Evolutionary conservation across 1,139 yeast genomes (phyloP).

Genomic region (Blastobotrys serpentis): DNA sequence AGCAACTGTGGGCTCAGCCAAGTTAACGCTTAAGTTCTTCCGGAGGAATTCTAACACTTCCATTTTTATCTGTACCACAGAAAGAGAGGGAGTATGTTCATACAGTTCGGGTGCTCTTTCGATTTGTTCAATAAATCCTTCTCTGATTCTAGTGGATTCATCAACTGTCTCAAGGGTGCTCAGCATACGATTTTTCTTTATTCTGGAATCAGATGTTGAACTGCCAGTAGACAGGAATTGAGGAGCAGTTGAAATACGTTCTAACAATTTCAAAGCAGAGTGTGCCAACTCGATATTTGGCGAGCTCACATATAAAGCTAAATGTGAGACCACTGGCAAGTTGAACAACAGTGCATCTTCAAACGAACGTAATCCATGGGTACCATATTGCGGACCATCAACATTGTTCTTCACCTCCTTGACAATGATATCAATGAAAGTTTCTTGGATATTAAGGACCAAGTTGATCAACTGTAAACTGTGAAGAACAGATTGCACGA

Average conservation of each 20-base stretch:
- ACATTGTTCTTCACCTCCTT: conserved; percentile 24
- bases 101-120: conserved; percentile 44
- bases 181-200: conserved; percentile 62
- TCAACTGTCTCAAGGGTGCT: conserved; percentile 72
- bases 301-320: conserved; percentile 69
- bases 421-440: conserved; percentile 32
- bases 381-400: conserved; percentile 45
- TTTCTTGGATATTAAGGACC: conserved; percentile 54
- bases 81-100: conserved; percentile 25
- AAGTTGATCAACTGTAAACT: conserved; percentile 48
- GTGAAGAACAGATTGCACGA: conserved; percentile 39
- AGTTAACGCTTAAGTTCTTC: conserved; percentile 47
- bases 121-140: conserved; percentile 70
- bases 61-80: conserved; percentile 49
- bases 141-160: conserved; percentile 65
- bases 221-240: conserved; percentile 45
- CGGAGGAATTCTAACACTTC: conserved; percentile 59
- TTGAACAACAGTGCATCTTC: conserved; percentile 71
- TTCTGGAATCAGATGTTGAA: conserved; percentile 42
- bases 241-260: conserved; percentile 50
- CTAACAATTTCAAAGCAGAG: conserved; percentile 53
- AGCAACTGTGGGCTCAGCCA: conserved; percentile 52
- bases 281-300: conserved; percentile 50
- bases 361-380: conserved; percentile 62
- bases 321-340: conserved; percentile 63